A percentile compares a stretch with the other conserved stretches of the same genome.
These are phyloP conservation scores for Stachybotrys elegans DNA, from an alignment of 2,329 filamentous ascomycete genomes.

Conservation along the genomic window DNA sequence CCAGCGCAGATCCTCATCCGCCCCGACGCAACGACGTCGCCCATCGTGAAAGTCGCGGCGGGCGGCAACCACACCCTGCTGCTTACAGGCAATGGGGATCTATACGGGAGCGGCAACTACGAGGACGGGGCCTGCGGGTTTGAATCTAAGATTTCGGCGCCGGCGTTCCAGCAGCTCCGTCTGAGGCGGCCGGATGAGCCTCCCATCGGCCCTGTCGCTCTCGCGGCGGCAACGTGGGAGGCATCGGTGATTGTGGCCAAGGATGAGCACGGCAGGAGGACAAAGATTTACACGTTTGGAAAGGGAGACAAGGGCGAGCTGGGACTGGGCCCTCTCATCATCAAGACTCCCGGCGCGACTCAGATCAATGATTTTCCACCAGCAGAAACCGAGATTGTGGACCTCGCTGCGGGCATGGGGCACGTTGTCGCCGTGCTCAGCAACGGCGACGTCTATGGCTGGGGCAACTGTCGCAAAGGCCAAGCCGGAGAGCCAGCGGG, in stretches of 20 bases:
- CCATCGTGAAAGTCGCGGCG: slow-evolving; percentile 40
- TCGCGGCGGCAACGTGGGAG: slow-evolving; percentile 74
- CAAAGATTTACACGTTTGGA: slow-evolving; percentile 59
- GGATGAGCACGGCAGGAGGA: slow-evolving; percentile 37
- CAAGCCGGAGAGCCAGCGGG: slow-evolving; percentile 63
- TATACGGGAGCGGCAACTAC: slow-evolving; percentile 63
- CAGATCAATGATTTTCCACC: slow-evolving; percentile 62
- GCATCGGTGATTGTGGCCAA: slow-evolving; percentile 57
- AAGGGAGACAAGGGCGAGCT: slow-evolving; percentile 67
- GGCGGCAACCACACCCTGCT: slow-evolving; percentile 88
- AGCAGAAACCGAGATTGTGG: slow-evolving; percentile 47
- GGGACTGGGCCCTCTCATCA: slow-evolving; percentile 52
- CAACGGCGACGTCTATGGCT: slow-evolving; percentile 77
- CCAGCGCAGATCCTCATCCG: slow-evolving; percentile 53
- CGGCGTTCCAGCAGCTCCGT: slow-evolving; percentile 34
- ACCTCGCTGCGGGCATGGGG: slow-evolving; percentile 68
- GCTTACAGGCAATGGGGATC: slow-evolving; percentile 50
- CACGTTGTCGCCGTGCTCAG: slow-evolving; percentile 71
- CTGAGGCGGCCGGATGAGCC: slow-evolving; percentile 24
- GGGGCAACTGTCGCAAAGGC: slow-evolving; percentile 82
- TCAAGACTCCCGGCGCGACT: slow-evolving; percentile 42
- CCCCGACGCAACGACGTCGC: slow-evolving; percentile 27
- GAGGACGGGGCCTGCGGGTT: slow-evolving; percentile 50
- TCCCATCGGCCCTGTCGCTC: slow-evolving; percentile 22
- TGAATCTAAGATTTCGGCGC: slow-evolving; percentile 19